phyloP scores from a whole-genome alignment of 306 rosid genomes.

The Citrullus amarus region DNA sequence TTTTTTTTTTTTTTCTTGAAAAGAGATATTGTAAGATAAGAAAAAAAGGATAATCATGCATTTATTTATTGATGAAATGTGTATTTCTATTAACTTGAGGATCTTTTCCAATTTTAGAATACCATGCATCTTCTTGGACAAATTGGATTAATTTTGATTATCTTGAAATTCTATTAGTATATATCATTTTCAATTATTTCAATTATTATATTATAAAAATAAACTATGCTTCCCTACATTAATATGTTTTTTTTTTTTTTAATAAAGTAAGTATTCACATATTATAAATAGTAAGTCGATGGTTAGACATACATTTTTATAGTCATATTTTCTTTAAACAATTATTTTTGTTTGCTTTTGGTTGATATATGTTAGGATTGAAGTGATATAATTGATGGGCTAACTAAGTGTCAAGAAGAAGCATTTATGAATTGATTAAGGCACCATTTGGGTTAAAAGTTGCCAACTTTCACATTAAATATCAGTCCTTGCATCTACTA shows the following conservation, averaged over 20 bases:
- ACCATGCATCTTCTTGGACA: no score
- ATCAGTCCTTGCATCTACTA: background rate
- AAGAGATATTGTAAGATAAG: background rate
- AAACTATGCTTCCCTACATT: background rate
- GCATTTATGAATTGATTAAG: background rate
- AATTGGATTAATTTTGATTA: background rate
- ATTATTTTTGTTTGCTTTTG: background rate
- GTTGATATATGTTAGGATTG: background rate
- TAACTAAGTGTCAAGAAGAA: background rate
- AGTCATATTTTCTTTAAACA: background rate
- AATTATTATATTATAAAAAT: background rate
- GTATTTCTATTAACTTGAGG: no score
- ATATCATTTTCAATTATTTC: background rate
- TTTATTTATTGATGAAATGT: no score
- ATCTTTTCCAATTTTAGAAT: no score
- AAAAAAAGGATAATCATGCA: background rate
- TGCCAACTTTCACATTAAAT: background rate
- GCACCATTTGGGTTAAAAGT: background rate
- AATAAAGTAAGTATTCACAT: background rate
- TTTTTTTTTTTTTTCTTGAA: background rate
- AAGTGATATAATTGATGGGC: background rate
- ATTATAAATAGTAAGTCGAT: background rate
- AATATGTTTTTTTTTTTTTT: background rate
- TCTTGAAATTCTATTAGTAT: background rate
- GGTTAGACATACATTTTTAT: background rate